These are phyloP conservation scores for Lodderomyces oxycetoniae DNA, from an alignment of 1,139 yeast species.

Conservation along the genomic window DNA sequence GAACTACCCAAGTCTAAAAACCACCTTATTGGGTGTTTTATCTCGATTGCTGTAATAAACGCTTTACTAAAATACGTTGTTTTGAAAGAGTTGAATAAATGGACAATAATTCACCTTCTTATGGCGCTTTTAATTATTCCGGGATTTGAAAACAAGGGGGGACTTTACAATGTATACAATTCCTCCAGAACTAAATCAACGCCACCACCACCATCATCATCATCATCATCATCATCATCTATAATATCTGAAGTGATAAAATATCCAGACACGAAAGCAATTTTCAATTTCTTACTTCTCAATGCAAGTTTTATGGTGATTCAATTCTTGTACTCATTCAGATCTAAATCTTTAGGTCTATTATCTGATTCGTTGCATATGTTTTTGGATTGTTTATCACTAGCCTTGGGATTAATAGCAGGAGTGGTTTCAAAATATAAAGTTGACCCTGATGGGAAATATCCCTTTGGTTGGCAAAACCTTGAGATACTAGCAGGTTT, in stretches of 20 bases:
- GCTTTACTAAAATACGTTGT: constrained; percentile 22
- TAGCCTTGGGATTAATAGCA: constrained; percentile 85
- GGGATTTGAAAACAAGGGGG: constrained; percentile 1
- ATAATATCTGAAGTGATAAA: constrained; percentile 39
- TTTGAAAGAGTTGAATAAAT: constrained; percentile 9
- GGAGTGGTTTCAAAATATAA: constrained; percentile 52
- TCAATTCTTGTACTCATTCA: constrained; percentile 83
- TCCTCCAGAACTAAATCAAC: constrained; percentile 4
- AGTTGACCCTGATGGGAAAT: constrained; percentile 55
- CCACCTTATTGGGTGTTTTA: neutral
- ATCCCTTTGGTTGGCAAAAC: constrained; percentile 81
- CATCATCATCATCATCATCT: constrained; percentile 10
- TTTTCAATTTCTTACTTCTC: constrained; percentile 77
- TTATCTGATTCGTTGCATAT: constrained; percentile 92
- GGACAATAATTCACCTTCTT: neutral
- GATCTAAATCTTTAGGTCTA: constrained; percentile 87
- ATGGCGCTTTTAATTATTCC: constrained; percentile 2
- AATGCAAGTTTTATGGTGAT: constrained; percentile 93
- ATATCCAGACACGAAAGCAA: constrained; percentile 79
- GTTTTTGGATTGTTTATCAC: constrained; percentile 91
- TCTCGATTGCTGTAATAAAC: neutral
- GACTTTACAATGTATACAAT: neutral
- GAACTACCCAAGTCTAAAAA: constrained; percentile 14
- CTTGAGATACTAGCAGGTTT: constrained; percentile 93
- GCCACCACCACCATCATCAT: constrained; percentile 2